Conservation (phyloP, 2,329 filamentous ascomycete species). For the Truncatella angustata region DNA sequence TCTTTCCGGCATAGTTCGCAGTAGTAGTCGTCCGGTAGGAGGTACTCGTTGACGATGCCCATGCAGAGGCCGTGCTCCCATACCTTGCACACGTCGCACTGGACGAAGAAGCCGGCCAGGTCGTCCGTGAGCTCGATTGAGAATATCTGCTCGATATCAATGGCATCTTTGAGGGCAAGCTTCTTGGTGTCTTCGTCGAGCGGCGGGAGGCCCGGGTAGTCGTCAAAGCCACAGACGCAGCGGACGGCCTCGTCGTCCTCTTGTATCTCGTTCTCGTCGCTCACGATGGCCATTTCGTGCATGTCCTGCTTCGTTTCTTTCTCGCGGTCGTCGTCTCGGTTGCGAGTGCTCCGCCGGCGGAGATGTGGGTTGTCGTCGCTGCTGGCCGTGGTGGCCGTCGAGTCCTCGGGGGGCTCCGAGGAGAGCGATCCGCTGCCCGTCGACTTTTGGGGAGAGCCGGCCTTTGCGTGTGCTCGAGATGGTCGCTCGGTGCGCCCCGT, state of each 20-base stretch:
- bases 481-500: constrained; percentile 74
- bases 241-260: constrained; percentile 93
- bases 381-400: constrained; percentile 41
- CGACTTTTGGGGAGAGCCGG: constrained; percentile 71
- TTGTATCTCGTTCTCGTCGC: constrained; percentile 71
- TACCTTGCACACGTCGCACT: constrained; percentile 96
- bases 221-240: constrained; percentile 90
- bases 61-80: constrained; percentile 99
- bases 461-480: constrained; percentile 70
- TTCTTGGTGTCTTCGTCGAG: constrained; percentile 53
- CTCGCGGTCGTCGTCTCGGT: constrained; percentile 60
- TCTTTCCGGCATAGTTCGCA: constrained; percentile 94
- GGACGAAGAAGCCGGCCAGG: constrained; percentile 91
- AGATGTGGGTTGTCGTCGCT: constrained; percentile 62
- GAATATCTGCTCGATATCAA: constrained; percentile 56
- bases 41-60: constrained; percentile 90
- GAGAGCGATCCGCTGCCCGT: constrained; percentile 71
- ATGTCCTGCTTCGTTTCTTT: constrained; percentile 40
- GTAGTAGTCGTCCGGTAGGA: constrained; percentile 90
- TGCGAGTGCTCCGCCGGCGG: constrained; percentile 77
- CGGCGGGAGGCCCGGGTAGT: constrained; percentile 83
- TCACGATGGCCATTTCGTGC: constrained; percentile 45
- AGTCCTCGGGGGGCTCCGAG: constrained; percentile 66
- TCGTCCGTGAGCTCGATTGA: constrained; percentile 73
- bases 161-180: constrained; percentile 52